These are phyloP conservation scores for Neonectria neomacrospora DNA, from an alignment of 2,329 filamentous ascomycete species.

Conservation along the genomic window DNA sequence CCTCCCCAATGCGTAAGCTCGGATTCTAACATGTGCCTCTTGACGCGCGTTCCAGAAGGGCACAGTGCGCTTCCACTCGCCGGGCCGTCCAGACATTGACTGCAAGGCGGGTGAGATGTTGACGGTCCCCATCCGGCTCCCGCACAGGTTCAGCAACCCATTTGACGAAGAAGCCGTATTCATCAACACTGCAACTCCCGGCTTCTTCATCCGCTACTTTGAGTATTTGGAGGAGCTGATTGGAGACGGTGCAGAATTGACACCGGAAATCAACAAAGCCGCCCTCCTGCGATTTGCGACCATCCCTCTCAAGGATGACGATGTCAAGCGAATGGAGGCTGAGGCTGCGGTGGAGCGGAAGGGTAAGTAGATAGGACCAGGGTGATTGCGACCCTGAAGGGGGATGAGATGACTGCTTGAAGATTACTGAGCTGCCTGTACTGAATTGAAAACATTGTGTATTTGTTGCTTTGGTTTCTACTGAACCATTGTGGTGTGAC, in stretches of 20 bases:
- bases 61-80: constrained; percentile 37
- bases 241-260: constrained; percentile 33
- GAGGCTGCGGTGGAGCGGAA: neutral
- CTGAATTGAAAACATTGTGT: neutral
- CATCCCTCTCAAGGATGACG: constrained; percentile 28
- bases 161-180: constrained; percentile 41
- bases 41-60: constrained; percentile 27
- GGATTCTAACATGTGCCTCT: neutral
- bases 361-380: neutral
- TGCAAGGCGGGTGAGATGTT: constrained; percentile 38
- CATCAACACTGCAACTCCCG: constrained; percentile 37
- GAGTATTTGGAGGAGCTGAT: constrained; percentile 35
- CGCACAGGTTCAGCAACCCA: constrained; percentile 42
- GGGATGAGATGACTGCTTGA: neutral
- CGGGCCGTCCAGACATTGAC: constrained; percentile 34
- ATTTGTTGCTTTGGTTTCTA: neutral
- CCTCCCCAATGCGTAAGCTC: neutral
- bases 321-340: constrained; percentile 30
- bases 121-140: constrained; percentile 37
- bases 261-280: constrained; percentile 31
- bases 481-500: neutral
- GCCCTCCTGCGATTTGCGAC: constrained; percentile 34
- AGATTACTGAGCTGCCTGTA: neutral
- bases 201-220: constrained; percentile 40
- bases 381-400: neutral